Base-by-base conservation (phyloP, 139 green algal genomes). In the Astrephomene gubernaculifera region DNA sequence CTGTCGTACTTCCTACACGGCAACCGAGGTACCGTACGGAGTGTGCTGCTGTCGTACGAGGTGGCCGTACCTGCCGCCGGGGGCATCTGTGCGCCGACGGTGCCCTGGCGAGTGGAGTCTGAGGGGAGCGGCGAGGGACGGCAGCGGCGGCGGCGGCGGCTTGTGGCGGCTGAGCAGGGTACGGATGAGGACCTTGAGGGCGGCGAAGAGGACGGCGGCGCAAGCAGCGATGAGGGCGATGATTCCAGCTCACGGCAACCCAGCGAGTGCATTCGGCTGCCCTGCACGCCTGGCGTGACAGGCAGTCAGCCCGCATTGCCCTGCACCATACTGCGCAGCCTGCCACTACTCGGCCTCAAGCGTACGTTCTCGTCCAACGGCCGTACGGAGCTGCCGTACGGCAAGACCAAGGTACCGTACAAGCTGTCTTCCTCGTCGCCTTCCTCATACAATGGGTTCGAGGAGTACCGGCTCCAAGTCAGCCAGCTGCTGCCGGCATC, bases 1-100 rank as follows among this genome's bases (percentile, higher is more conserved):
- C 75, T 60, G 8, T 33, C 54, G 22, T 22, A 60, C 75, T 71
- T 82, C 38, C 29, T 82, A 57, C 41, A 71, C 41, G 75, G 57
- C 57, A 82, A 44, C 38, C 38, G 75, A 3, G 75, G 75, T 12
- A 71, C n/a, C 17, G 57, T 71, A 60, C 75, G 75, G 29, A 61
- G 25, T 21, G 75, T 82, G 4, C 54, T 82, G 54, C 39, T 82
- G 54, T 57, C 39, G 75, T 54, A 54, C 36, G 75, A 82, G 54
- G 39, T 36, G 1, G 3, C 7, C 25, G 9, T 82, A 25, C 38
- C 38, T 25, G 27, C 39, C 27, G 75, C 75, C 19, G 75, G 75
- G 1, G 57, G 38, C 0, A 10, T 82, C 12, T 82, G 75, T 39
- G 75, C 75, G 25, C 75, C 75, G 21, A 9, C 60, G 36, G 39